Conservation (phyloP, 2,329 filamentous ascomycete species). For the Penicillium verrucosum region DNA sequence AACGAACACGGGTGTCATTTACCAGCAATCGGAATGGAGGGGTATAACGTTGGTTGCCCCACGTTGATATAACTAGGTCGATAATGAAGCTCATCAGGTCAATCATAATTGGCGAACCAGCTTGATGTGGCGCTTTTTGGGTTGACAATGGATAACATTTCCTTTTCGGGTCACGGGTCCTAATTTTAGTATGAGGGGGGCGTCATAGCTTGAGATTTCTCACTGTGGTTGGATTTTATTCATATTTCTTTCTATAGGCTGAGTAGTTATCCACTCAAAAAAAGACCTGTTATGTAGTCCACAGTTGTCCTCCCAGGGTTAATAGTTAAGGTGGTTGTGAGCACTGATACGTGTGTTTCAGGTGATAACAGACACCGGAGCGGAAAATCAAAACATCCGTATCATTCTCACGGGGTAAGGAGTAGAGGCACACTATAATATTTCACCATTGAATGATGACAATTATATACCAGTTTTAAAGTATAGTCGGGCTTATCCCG, state of each 20-base stretch:
- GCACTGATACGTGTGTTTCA: neutral
- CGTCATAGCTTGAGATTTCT: neutral
- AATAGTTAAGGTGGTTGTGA: too few species aligned
- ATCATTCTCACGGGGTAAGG: neutral
- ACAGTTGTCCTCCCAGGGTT: neutral
- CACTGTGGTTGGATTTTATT: neutral
- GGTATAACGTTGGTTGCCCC: neutral
- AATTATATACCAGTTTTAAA: neutral
- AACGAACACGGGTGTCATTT: neutral
- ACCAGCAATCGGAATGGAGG: neutral
- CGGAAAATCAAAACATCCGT: neutral
- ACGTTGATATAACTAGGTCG: neutral
- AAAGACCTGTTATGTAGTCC: neutral
- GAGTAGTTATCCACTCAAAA: neutral
- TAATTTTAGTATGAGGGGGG: neutral
- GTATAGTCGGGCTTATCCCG: neutral
- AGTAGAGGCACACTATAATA: too few species aligned
- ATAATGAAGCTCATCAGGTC: neutral
- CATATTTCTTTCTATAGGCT: too few species aligned
- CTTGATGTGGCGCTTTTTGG: neutral
- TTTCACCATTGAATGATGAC: neutral
- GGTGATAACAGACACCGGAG: neutral
- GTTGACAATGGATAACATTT: conserved; percentile 1
- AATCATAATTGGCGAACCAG: neutral
- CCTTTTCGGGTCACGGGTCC: neutral